Base-by-base conservation (phyloP, 2,329 filamentous ascomycete genomes). In the Aspergillus sp. region DNA sequence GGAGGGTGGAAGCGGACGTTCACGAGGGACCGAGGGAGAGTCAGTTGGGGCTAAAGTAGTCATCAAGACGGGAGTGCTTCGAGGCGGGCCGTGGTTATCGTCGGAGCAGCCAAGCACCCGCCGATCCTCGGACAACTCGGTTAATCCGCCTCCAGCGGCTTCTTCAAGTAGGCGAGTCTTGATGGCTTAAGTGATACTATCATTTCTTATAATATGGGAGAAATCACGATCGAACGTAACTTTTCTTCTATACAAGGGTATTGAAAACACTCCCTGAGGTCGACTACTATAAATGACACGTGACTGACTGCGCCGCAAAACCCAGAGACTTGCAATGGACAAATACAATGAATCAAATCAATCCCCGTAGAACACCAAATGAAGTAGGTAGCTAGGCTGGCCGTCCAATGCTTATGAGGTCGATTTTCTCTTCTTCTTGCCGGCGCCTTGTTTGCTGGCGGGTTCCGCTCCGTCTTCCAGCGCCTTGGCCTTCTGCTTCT, bases 401-500 rank as follows among this genome's bases (percentile, higher is more conserved):
- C 11, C 25, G 9, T 29, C 9, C 58, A 58, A 38, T 51, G 46
- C 64, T 64, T 65, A 71, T 69, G 66, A 69, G 54, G 61, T 64
- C 42, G 69, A 69, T 67, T 73, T 71, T 62, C 64, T 67, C 68
- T 71, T 73, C 66, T 71, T 72, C 63, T 72, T 72, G 9, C 44
- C 50, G 19, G 53, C 49, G 47, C 54, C 50, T 29, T 49, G 46
- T 48, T 62, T 61, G 49, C 71, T 65, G 29, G 50, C 56, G 63
- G 58, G 48, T 60, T 67, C 59, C 62, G 73, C 65, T 63, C 75
- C 73, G 46, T 75, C 75, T 45, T 73, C 66, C 45, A 78, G 58
- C 32, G 74, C 77, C 55, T 75, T 72, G 20, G 73, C 69, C 71
- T 81, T 81, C 59, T 78, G 71, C 59, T 76, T 72, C 64, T 74